These are phyloP conservation scores for Globisporangium nunn DNA, from an alignment of 352 stramenopile genomes.

Conservation along the genomic window DNA sequence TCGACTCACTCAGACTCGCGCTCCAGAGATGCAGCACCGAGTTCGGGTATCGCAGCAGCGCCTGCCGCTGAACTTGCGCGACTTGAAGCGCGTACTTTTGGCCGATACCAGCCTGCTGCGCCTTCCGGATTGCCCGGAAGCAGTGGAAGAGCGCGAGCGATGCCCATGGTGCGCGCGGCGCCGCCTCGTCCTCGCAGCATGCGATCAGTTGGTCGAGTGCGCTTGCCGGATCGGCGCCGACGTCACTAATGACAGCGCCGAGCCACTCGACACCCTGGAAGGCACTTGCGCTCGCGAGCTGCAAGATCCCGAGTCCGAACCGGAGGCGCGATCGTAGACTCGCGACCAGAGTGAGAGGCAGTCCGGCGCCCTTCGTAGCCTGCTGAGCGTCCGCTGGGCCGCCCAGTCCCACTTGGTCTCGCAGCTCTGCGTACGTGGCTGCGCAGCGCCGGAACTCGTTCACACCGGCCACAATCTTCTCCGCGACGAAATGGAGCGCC, in stretches of 20 bases:
- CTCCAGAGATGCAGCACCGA: slow-evolving; percentile 37
- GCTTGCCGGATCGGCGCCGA: slow-evolving; percentile 16
- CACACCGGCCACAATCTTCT: slow-evolving; percentile 22
- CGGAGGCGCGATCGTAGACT: slow-evolving; percentile 15
- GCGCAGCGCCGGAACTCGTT: slow-evolving; percentile 20
- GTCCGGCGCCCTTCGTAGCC: neutral
- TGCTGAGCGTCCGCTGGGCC: neutral
- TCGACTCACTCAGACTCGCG: slow-evolving; percentile 9
- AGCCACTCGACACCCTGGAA: slow-evolving; percentile 27
- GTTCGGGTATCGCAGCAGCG: slow-evolving; percentile 17
- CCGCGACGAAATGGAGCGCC: slow-evolving; percentile 20
- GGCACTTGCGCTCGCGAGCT: slow-evolving; percentile 19
- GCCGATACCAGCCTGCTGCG: slow-evolving; percentile 14
- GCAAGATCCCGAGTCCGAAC: slow-evolving; percentile 28
- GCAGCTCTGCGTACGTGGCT: slow-evolving; percentile 17
- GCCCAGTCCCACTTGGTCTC: slow-evolving; percentile 11
- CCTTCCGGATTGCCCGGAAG: slow-evolving; percentile 15
- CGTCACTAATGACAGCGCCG: slow-evolving; percentile 10
- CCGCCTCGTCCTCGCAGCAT: slow-evolving; percentile 5
- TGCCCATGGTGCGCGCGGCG: slow-evolving; percentile 22
- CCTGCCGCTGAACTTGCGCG: slow-evolving; percentile 9
- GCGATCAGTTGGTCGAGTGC: slow-evolving; percentile 22
- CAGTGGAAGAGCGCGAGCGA: slow-evolving; percentile 26
- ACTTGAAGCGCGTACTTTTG: slow-evolving; percentile 4
- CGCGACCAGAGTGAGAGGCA: slow-evolving; percentile 10